A percentile compares a stretch with the other conserved stretches of the same genome.
These are phyloP conservation scores for Hypomyces perniciosus DNA, from an alignment of 2,329 filamentous ascomycete species.

Conservation along the genomic window DNA sequence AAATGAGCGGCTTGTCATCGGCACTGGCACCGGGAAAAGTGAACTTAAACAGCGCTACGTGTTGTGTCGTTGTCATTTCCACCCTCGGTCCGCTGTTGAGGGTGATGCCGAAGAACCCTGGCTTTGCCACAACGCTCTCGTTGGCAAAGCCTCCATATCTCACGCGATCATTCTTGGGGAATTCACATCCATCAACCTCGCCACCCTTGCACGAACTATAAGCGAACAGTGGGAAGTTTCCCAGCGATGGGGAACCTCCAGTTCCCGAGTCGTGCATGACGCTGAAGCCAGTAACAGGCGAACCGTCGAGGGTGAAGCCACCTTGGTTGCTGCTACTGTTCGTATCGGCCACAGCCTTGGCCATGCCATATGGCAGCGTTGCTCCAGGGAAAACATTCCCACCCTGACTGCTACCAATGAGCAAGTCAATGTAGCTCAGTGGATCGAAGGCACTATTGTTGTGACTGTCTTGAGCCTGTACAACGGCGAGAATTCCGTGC, in stretches of 20 bases:
- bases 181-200: conserved; percentile 56
- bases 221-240: conserved; percentile 68
- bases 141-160: conserved; percentile 40
- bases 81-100: conserved; percentile 52
- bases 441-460: conserved; percentile 17
- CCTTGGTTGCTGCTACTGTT: conserved; percentile 45
- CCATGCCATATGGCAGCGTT: conserved; percentile 43
- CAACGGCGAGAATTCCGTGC: background rate
- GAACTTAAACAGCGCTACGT: conserved; percentile 60
- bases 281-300: conserved; percentile 48
- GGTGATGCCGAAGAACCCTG: conserved; percentile 60
- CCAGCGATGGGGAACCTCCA: conserved; percentile 55
- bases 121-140: conserved; percentile 48
- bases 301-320: conserved; percentile 48
- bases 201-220: conserved; percentile 56
- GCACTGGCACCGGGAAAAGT: conserved; percentile 45
- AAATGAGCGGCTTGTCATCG: conserved; percentile 48
- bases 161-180: conserved; percentile 41
- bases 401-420: conserved; percentile 28
- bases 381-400: conserved; percentile 42
- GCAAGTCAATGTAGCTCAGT: conserved; percentile 28
- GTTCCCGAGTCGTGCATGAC: conserved; percentile 55
- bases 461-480: background rate
- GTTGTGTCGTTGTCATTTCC: conserved; percentile 64
- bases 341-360: conserved; percentile 50